Base-by-base conservation (phyloP, 2,329 filamentous ascomycete species). In the Simplicillium aogashimaense region DNA sequence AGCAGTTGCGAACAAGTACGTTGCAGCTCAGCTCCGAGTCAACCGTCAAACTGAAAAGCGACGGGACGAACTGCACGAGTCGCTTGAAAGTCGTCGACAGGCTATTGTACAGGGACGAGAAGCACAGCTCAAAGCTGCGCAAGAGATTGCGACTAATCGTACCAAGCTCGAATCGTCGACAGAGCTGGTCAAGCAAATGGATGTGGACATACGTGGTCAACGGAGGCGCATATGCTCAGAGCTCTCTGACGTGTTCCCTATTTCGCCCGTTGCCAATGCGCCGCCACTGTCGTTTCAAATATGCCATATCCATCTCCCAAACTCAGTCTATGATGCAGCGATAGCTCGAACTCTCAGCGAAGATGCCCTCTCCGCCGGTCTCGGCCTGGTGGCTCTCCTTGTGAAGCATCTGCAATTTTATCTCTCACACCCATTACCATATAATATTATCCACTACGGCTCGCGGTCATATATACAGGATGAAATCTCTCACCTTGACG, bases 151-250 rank as follows among this genome's bases (percentile, higher is more conserved):
- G 11, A 70, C 78, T 46, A 81, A 77, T 7, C 64, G 67, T 36
- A 65, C 74, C 29, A 76, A 80, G 47, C 65, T 90, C 28, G 56
- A 64, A 0, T 63, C 73, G 1, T 78, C 76, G 11, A 68, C 69
- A 29, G 60, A 66, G 5, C 64, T 81, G 2, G 60, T 83, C 1
- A 65, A 68, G 4, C 61, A 70, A 36, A 79, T 75, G 0, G 69
- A 70, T 33, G 78, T 82, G 38, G 76, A 79, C 15, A 83, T 87
- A n/a, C 78, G 74, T 43, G 86, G 84, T n/a, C 92, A 97, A 59
- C 77, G 89, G 16, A 78, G 89, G 12, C 82, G 92, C 29, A 86
- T 97, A 41, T 89, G 87, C 57, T 81, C 92, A 48, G 88, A 95
- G 47, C 68, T 98, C 0, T 67, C 78, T 11, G 65, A 68, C 18